These are phyloP conservation scores for Psilocybe cyanescens DNA, from an alignment of 768 basidiomycete species.

Conservation along the genomic window DNA sequence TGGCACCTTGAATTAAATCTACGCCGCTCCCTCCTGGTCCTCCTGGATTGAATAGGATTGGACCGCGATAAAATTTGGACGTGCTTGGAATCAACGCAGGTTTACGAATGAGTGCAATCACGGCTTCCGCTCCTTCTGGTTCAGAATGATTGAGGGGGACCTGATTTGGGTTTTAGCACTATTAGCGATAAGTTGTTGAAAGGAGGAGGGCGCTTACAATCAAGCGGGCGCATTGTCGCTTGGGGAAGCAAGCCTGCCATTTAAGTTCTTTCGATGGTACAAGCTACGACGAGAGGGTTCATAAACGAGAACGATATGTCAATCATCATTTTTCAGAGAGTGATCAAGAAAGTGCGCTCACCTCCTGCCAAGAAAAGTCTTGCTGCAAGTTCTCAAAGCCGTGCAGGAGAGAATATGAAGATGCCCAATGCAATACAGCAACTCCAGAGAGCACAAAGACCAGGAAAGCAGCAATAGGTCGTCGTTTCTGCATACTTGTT, in stretches of 20 bases:
- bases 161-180: not conserved
- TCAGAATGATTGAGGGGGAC: slow-evolving; percentile 33
- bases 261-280: slow-evolving; percentile 1
- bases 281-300: not conserved
- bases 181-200: not conserved
- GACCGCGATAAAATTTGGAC: slow-evolving; percentile 41
- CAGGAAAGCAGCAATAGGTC: not conserved
- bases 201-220: slow-evolving; percentile 3
- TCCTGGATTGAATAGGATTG: slow-evolving; percentile 48
- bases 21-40: slow-evolving; percentile 52
- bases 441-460: not conserved
- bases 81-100: slow-evolving; percentile 31
- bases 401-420: not conserved
- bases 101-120: slow-evolving; percentile 47
- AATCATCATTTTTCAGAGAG: not conserved
- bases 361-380: slow-evolving; percentile 6
- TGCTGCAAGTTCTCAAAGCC: not conserved
- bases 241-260: slow-evolving; percentile 12
- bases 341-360: not conserved
- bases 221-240: slow-evolving; percentile 15
- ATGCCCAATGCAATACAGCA: not conserved
- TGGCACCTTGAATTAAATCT: slow-evolving; percentile 19
- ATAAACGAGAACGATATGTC: not conserved
- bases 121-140: slow-evolving; percentile 38
- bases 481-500: not conserved